phyloP scores from a whole-genome alignment of 73 alveolate genomes.

The Blepharisma stoltei region DNA sequence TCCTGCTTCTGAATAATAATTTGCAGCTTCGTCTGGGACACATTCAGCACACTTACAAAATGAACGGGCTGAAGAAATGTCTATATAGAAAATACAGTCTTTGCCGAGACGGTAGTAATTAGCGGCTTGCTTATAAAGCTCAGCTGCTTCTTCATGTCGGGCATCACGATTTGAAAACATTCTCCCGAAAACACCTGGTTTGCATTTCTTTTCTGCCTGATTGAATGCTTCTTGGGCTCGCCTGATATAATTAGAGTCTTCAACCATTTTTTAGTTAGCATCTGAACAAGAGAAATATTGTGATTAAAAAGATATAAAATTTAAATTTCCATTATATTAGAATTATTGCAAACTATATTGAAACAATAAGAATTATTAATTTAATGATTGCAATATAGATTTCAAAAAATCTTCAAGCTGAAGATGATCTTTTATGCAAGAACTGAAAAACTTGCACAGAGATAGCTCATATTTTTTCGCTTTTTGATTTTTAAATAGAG shows the following conservation, averaged over 20 bases:
- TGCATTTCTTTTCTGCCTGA: constrained; percentile 50
- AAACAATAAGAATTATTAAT: no score
- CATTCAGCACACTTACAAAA: constrained; percentile 61
- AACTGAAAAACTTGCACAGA: no score
- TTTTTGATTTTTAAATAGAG: no score
- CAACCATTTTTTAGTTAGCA: constrained; percentile 33
- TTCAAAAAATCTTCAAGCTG: no score
- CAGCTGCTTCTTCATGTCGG: constrained; percentile 72
- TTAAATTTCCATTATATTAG: no score
- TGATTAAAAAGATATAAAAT: no score
- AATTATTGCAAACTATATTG: no score
- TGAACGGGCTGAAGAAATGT: constrained; percentile 48
- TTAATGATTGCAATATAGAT: no score
- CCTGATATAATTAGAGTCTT: constrained; percentile 23
- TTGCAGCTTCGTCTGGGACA: constrained; percentile 49
- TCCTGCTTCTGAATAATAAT: constrained; percentile 61
- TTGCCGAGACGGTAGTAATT: constrained; percentile 61
- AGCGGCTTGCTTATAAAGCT: constrained; percentile 66
- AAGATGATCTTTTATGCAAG: no score
- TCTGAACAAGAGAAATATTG: no score
- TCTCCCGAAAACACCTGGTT: constrained; percentile 66
- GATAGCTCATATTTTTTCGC: no score
- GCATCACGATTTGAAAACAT: constrained; percentile 53
- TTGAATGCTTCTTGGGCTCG: constrained; percentile 30
- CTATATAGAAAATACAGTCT: constrained; percentile 41